These are phyloP conservation scores for Linaria vulgaris DNA, from an alignment of 257 asterid species.

Conservation along the genomic window DNA sequence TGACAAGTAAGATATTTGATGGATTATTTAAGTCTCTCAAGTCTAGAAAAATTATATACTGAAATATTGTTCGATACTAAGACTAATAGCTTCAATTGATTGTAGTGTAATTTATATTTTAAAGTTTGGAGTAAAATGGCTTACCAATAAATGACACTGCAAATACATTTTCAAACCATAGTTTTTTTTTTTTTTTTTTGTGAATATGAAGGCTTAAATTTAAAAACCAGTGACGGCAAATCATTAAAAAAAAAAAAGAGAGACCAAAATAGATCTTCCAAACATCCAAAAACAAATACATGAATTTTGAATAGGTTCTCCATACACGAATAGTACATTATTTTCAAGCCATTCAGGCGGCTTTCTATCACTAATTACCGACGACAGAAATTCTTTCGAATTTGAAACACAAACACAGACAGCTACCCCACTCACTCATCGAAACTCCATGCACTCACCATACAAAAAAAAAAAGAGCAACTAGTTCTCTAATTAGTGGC, in stretches of 20 bases:
- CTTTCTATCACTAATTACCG: background rate
- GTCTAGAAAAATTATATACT: no score
- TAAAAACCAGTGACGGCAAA: background rate
- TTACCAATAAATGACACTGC: no score
- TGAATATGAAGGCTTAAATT: no score
- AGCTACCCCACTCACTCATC: background rate
- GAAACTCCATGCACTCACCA: slow-evolving; percentile 3
- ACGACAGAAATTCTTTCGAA: background rate
- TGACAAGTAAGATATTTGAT: no score
- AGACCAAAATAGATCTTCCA: background rate
- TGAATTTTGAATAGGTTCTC: background rate
- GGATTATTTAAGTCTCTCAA: no score
- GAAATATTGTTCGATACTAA: no score
- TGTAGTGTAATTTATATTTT: no score
- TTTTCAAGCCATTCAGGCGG: slow-evolving; percentile 9
- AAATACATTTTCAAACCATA: no score
- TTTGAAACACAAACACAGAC: background rate
- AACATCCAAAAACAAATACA: slow-evolving; percentile 5
- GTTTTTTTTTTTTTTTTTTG: no score
- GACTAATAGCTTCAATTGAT: no score
- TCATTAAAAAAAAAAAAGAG: no score
- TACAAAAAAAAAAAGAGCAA: background rate
- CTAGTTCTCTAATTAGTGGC: slow-evolving; percentile 35
- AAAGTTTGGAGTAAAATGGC: no score
- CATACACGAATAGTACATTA: slow-evolving; percentile 1